A percentile compares a stretch with the other conserved stretches of the same genome.
These are phyloP conservation scores for Trichoderma sp. DNA, from an alignment of 2,329 filamentous ascomycete species.

Conservation along the genomic window DNA sequence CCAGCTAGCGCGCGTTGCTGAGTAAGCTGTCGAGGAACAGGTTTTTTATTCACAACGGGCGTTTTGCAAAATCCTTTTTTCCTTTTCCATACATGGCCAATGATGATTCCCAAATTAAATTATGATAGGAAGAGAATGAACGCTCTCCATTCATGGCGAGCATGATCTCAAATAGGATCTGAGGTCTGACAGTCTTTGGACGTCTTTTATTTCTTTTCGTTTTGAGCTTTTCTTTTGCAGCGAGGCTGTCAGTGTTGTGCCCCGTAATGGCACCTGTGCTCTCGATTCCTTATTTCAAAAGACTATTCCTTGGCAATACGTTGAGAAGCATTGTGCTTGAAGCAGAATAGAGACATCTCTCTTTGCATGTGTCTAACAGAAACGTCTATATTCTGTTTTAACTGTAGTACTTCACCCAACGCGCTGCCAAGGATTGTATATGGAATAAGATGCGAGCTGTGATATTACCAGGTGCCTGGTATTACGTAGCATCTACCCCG, in stretches of 20 bases:
- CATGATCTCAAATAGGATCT: slow-evolving; percentile 67
- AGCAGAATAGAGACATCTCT: neutral
- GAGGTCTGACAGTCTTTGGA: slow-evolving; percentile 47
- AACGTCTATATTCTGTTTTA: neutral
- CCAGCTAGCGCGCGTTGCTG: slow-evolving; percentile 21
- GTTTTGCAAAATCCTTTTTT: slow-evolving; percentile 21
- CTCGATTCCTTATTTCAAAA: neutral
- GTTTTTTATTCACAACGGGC: slow-evolving; percentile 21
- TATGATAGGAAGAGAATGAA: slow-evolving; percentile 73
- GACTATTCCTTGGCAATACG: no score
- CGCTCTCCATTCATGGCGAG: slow-evolving; percentile 49
- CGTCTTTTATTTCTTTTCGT: neutral
- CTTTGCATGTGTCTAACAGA: neutral
- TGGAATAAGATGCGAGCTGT: neutral
- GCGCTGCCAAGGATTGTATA: neutral
- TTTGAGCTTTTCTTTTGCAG: neutral
- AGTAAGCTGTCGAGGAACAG: slow-evolving; percentile 33
- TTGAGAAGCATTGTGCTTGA: neutral
- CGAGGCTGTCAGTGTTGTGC: neutral
- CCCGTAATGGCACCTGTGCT: neutral
- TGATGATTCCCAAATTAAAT: slow-evolving; percentile 61
- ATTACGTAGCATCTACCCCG: neutral
- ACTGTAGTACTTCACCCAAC: no score
- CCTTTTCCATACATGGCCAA: slow-evolving; percentile 46
- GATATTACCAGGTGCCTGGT: neutral